Evolutionary conservation across 2,329 filamentous ascomycete species (phyloP).

Genomic region (Paraphaeosphaeria sporulosa): DNA sequence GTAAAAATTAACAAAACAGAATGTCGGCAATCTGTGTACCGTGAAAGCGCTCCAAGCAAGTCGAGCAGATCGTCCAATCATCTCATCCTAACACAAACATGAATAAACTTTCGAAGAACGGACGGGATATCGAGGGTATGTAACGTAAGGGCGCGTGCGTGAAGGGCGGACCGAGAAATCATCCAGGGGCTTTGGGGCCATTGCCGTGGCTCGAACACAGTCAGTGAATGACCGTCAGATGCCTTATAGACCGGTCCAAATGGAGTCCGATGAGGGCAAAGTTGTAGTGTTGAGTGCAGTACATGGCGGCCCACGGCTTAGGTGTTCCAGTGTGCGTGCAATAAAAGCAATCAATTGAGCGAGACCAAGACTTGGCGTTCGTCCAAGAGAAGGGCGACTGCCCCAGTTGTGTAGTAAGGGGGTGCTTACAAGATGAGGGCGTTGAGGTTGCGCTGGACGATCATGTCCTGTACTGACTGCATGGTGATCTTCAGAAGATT

Average conservation of each 20-base stretch:
- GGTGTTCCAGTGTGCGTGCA: slow-evolving; percentile 7
- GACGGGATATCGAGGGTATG: slow-evolving; percentile 38
- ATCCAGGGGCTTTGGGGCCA: not conserved
- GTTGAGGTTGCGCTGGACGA: slow-evolving; percentile 61
- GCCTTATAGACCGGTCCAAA: not conserved
- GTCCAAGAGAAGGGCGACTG: not conserved
- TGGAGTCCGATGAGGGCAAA: not conserved
- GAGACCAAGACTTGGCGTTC: not conserved
- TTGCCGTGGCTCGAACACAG: slow-evolving; percentile 4
- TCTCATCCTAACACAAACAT: slow-evolving; percentile 23
- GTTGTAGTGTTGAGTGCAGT: not conserved
- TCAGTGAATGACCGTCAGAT: slow-evolving; percentile 4
- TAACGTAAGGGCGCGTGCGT: slow-evolving; percentile 24
- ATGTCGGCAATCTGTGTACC: not conserved
- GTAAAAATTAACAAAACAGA: not conserved
- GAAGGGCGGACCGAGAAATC: slow-evolving; percentile 6
- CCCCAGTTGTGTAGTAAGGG: slow-evolving; percentile 20
- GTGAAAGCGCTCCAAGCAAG: not conserved
- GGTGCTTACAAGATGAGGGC: slow-evolving; percentile 53
- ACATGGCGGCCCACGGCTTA: slow-evolving; percentile 7
- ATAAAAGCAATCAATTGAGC: not conserved
- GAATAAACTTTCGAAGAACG: slow-evolving; percentile 24
- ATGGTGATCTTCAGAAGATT: slow-evolving; percentile 65
- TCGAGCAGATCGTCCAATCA: slow-evolving; percentile 30
- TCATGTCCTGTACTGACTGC: slow-evolving; percentile 62